phyloP scores from a whole-genome alignment of 1,139 yeast species.

The Candida neerlandica region DNA sequence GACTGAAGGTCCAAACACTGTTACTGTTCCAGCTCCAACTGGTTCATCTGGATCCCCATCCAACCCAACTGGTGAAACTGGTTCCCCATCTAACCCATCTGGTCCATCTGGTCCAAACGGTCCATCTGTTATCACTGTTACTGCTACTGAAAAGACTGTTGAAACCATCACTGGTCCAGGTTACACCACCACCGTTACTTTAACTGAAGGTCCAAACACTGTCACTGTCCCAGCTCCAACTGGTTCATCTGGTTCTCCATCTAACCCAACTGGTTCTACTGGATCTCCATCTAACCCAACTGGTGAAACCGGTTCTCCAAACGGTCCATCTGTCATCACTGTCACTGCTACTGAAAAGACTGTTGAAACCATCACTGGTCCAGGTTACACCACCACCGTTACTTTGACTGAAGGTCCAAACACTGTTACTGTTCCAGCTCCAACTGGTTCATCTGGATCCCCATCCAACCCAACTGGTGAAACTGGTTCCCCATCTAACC shows the following conservation, averaged over 20 bases:
- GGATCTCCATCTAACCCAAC: background rate
- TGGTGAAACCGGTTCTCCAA: background rate
- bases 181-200: constrained; percentile 2
- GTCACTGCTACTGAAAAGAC: constrained; percentile 2
- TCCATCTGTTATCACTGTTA: background rate
- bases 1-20: constrained; percentile 1
- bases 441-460: background rate
- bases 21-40: background rate
- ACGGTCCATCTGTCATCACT: background rate
- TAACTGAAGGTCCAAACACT: constrained; percentile 1
- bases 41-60: background rate
- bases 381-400: constrained; percentile 3
- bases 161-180: constrained; percentile 6
- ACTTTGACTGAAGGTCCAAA: constrained; percentile 2
- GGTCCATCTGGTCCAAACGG: no score
- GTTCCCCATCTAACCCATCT: background rate
- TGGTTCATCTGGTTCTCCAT: constrained; percentile 3
- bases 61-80: background rate
- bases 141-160: background rate
- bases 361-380: background rate
- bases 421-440: background rate
- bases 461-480: background rate
- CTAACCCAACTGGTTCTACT: background rate
- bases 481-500: background rate
- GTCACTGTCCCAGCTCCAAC: constrained; percentile 2